These are phyloP conservation scores for Grosmannia huntii DNA, from an alignment of 2,329 filamentous ascomycete species.

Conservation along the genomic window DNA sequence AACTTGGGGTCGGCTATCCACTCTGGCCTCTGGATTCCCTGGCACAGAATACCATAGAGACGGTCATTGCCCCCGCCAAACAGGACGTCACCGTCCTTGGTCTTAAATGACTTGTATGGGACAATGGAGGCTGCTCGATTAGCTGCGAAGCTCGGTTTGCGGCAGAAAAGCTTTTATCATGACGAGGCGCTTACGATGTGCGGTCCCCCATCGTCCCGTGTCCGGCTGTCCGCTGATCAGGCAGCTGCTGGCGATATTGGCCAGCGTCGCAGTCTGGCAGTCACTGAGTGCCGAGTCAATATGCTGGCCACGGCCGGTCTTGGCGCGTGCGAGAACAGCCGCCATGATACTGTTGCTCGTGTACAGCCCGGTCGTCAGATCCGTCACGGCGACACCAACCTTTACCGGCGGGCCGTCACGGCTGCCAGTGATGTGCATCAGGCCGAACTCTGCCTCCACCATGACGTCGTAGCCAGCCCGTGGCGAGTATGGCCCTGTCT, in stretches of 20 bases:
- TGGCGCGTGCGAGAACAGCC: conserved; percentile 62
- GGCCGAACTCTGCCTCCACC: conserved; percentile 94
- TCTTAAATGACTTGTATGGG: conserved; percentile 77
- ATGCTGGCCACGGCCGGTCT: conserved; percentile 73
- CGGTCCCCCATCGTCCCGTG: conserved; percentile 85
- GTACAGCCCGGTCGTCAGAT: conserved; percentile 89
- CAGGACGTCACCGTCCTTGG: conserved; percentile 56
- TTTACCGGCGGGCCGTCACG: conserved; percentile 88
- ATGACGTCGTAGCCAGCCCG: conserved; percentile 97
- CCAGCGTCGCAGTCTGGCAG: conserved; percentile 84
- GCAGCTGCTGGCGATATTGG: conserved; percentile 90
- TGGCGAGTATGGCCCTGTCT: conserved; percentile 79
- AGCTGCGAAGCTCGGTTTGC: neutral
- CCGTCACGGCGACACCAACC: conserved; percentile 92
- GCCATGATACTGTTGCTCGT: conserved; percentile 95
- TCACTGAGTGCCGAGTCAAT: conserved; percentile 87
- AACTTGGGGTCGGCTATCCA: conserved; percentile 49
- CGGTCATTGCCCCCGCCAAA: conserved; percentile 62
- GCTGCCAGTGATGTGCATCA: conserved; percentile 96
- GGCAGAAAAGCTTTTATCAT: neutral
- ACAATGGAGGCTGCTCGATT: conserved; percentile 69
- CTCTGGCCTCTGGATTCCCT: conserved; percentile 42
- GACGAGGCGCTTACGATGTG: conserved; percentile 56
- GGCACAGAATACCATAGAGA: conserved; percentile 52
- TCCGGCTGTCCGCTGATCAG: conserved; percentile 82